These are phyloP conservation scores for Phytophthora palmivora DNA, from an alignment of 352 stramenopile genomes.

Conservation along the genomic window DNA sequence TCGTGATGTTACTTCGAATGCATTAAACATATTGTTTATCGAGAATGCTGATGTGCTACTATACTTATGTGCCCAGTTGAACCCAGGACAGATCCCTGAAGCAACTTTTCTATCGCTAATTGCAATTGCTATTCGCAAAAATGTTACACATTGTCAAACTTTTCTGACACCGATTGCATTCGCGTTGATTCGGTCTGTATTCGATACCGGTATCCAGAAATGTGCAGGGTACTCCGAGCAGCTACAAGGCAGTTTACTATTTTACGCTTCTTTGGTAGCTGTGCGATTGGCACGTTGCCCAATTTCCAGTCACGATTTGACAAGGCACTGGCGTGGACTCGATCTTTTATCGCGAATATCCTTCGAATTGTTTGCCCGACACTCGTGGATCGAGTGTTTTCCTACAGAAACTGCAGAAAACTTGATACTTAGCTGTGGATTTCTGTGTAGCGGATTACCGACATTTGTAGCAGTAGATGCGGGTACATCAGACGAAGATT, in stretches of 20 bases:
- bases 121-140: constrained; percentile 12
- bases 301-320: neutral
- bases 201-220: constrained; percentile 23
- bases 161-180: constrained; percentile 12
- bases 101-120: constrained; percentile 28
- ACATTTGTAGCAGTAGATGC: constrained; percentile 15
- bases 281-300: constrained; percentile 15
- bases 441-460: constrained; percentile 15
- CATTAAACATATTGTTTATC: constrained; percentile 28
- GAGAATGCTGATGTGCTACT: constrained; percentile 23
- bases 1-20: constrained; percentile 11
- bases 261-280: constrained; percentile 15
- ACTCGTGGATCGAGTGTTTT: constrained; percentile 5
- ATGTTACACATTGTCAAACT: constrained; percentile 19
- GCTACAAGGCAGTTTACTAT: neutral
- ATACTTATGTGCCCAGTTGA: constrained; percentile 27
- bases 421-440: constrained; percentile 23
- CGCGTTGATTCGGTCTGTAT: constrained; percentile 16
- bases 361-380: constrained; percentile 23
- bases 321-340: neutral
- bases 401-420: constrained; percentile 7
- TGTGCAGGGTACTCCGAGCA: constrained; percentile 10
- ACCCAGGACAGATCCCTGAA: constrained; percentile 1
- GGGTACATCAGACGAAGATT: constrained; percentile 2
- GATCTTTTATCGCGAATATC: constrained; percentile 23